Conservation (phyloP, 169 alveolate species). For the Plasmodium berghei region DNA sequence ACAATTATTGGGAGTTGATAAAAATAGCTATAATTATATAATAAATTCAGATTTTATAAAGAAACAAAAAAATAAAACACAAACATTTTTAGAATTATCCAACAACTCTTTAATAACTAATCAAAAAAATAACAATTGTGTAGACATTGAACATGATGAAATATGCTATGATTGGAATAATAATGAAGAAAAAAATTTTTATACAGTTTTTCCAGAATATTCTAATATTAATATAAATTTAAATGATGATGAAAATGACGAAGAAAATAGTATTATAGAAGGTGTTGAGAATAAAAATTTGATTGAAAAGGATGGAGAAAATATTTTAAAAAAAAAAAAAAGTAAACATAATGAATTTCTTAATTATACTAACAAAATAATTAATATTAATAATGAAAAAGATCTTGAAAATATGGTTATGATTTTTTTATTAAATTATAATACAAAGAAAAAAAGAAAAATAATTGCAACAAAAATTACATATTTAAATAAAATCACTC, state of each 20-base stretch:
- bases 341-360: conserved; percentile 23
- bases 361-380: conserved; percentile 20
- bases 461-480: conserved; percentile 28
- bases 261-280: not conserved
- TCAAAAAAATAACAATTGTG: too few relatives aligned
- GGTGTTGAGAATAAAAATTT: not conserved
- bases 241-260: conserved; percentile 59
- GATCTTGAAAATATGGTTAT: conserved; percentile 40
- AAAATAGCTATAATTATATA: conserved; percentile 36
- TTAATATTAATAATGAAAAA: conserved; percentile 53
- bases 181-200: conserved; percentile 38
- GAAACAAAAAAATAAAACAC: not conserved
- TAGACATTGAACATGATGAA: conserved; percentile 13
- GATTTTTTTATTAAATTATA: conserved; percentile 49
- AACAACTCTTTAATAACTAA: not conserved
- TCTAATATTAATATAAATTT: conserved; percentile 31
- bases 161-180: conserved; percentile 17
- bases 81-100: not conserved
- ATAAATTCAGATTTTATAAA: conserved; percentile 34
- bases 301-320: not conserved
- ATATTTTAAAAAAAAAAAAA: not conserved
- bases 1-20: conserved; percentile 27
- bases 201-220: conserved; percentile 51
- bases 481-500: conserved; percentile 18
- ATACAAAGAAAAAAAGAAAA: conserved; percentile 55